These are phyloP conservation scores for Alternaria alternata DNA, from an alignment of 2,329 filamentous ascomycete genomes.

Conservation along the genomic window DNA sequence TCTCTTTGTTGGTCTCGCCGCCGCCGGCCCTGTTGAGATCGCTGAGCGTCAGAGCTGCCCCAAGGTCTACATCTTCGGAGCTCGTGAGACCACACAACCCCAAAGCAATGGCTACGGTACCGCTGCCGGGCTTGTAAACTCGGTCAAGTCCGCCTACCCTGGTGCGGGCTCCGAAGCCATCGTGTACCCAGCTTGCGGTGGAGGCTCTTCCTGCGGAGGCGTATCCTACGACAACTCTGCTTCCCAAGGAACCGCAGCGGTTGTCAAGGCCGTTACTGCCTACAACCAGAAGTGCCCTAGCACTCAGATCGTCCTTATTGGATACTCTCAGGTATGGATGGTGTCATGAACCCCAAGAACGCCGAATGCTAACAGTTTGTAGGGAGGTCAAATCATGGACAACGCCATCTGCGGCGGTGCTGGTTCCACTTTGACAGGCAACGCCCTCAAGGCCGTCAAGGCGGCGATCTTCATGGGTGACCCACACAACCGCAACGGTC, in stretches of 20 bases:
- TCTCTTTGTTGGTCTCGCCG: conserved; percentile 41
- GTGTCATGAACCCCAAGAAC: background rate
- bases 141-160: conserved; percentile 51
- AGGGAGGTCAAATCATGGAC: conserved; percentile 71
- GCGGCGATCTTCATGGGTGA: conserved; percentile 72
- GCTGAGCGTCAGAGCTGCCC: conserved; percentile 51
- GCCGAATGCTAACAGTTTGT: conserved; percentile 11
- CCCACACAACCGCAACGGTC: conserved; percentile 64
- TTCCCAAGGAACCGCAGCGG: conserved; percentile 64
- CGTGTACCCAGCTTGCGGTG: conserved; percentile 67
- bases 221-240: conserved; percentile 68
- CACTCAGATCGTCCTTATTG: conserved; percentile 67
- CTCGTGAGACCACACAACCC: conserved; percentile 54
- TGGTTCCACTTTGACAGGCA: conserved; percentile 57
- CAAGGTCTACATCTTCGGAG: conserved; percentile 56
- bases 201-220: conserved; percentile 65
- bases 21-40: conserved; percentile 48
- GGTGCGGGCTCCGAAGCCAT: conserved; percentile 54
- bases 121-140: conserved; percentile 51
- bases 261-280: conserved; percentile 66
- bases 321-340: conserved; percentile 65
- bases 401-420: conserved; percentile 67
- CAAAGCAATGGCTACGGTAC: conserved; percentile 53
- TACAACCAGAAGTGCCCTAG: conserved; percentile 66
- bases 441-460: conserved; percentile 65